Conservation (phyloP, 1,284 basidiomycete species). For the Cryptococcus floricola region DNA sequence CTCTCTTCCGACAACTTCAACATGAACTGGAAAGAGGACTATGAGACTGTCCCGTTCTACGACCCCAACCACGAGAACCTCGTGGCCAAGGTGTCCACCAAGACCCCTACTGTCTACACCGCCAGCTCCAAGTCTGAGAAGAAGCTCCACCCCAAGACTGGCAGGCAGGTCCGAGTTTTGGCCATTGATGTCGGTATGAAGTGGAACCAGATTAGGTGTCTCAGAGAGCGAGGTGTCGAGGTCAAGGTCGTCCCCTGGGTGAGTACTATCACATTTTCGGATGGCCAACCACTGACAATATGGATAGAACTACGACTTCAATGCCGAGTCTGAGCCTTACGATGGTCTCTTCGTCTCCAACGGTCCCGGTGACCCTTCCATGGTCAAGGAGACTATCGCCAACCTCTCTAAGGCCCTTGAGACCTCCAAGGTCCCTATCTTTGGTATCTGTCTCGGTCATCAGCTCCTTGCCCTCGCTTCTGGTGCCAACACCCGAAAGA, state of each 20-base stretch:
- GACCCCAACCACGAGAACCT: constrained; percentile 90
- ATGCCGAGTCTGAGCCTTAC: constrained; percentile 70
- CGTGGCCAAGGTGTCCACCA: constrained; percentile 80
- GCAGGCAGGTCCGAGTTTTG: constrained; percentile 75
- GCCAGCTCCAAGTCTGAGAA: constrained; percentile 52
- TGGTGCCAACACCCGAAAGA: constrained; percentile 90
- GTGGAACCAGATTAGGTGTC: constrained; percentile 98
- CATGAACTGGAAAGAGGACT: constrained; percentile 72
- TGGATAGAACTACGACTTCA: constrained; percentile 73
- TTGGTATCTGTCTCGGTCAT: constrained; percentile 98
- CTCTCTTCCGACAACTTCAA: constrained; percentile 30
- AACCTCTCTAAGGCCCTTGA: constrained; percentile 70
- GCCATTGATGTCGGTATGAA: constrained; percentile 99
- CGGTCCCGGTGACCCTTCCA: constrained; percentile 94
- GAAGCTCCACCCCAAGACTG: constrained; percentile 69
- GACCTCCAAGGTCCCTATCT: constrained; percentile 76
- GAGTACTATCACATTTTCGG: constrained; percentile 11
- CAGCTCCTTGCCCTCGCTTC: constrained; percentile 93
- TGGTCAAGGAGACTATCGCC: constrained; percentile 69
- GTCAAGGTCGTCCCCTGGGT: constrained; percentile 95
- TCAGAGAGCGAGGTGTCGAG: constrained; percentile 87
- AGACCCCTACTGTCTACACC: constrained; percentile 66
- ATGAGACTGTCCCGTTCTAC: constrained; percentile 72
- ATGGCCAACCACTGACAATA: neutral
- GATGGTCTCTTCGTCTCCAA: constrained; percentile 98